Percentiles rank a stretch among this genome's conserved stretches.
Conservation (phyloP, 768 basidiomycete species). For the Sporobolomyces phaffii region DNA sequence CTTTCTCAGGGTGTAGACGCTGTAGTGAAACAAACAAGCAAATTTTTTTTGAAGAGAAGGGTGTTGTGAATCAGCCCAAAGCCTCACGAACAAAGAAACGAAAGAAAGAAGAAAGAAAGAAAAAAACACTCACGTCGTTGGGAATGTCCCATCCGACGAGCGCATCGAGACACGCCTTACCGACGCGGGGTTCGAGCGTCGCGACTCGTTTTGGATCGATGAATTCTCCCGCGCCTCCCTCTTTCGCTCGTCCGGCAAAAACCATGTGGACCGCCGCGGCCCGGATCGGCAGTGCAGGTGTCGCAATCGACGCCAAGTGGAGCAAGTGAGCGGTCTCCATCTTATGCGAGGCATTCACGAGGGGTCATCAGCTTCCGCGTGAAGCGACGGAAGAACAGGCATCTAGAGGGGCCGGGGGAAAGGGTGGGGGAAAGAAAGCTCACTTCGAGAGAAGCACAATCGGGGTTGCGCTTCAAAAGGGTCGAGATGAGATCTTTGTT, state of each 20-base stretch:
- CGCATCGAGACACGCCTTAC: conserved; percentile 41
- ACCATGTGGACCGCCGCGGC: conserved; percentile 78
- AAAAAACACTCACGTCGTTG: background rate
- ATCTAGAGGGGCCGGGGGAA: too few species aligned
- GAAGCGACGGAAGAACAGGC: too few species aligned
- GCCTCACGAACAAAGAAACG: background rate
- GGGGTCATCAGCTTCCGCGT: background rate
- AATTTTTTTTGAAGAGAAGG: too few species aligned
- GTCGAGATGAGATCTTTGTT: conserved; percentile 61
- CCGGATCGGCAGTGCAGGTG: conserved; percentile 50
- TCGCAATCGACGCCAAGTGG: conserved; percentile 64
- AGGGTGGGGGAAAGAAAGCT: conserved; percentile 30
- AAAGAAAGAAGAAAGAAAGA: background rate
- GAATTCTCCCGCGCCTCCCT: conserved; percentile 54
- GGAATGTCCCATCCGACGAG: conserved; percentile 36
- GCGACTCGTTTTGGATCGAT: conserved; percentile 64
- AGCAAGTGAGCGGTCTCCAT: conserved; percentile 81
- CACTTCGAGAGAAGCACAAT: conserved; percentile 67
- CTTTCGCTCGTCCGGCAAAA: conserved; percentile 62
- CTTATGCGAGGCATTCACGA: conserved; percentile 50
- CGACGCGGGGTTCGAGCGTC: conserved; percentile 57
- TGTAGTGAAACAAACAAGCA: background rate
- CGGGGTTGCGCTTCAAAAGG: conserved; percentile 53
- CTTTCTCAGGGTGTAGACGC: background rate
- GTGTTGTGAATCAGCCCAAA: too few species aligned